These are phyloP conservation scores for Colletotrichum theobromicola DNA, from an alignment of 2,329 filamentous ascomycete genomes.

Conservation along the genomic window DNA sequence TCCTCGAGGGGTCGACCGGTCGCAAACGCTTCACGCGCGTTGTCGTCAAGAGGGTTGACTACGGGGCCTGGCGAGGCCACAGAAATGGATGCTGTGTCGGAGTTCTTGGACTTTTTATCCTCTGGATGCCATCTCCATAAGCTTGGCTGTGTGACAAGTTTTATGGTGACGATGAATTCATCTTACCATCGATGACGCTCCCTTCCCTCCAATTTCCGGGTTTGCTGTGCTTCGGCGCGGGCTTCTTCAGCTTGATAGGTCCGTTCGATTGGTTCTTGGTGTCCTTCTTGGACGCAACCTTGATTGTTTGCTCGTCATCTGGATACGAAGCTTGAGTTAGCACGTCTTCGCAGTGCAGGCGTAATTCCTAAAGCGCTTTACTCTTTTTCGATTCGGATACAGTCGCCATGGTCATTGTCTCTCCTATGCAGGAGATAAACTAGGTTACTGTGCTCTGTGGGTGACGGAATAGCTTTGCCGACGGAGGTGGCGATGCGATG, in stretches of 20 bases:
- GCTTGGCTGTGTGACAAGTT: neutral
- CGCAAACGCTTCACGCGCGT: conserved; percentile 77
- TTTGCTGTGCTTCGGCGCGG: conserved; percentile 65
- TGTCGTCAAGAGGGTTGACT: conserved; percentile 75
- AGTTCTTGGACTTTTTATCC: conserved; percentile 59
- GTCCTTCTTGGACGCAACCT: conserved; percentile 64
- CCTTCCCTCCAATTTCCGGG: conserved; percentile 76
- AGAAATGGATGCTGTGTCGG: conserved; percentile 39
- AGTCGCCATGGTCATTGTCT: conserved; percentile 10
- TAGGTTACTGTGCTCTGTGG: neutral
- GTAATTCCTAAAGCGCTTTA: neutral
- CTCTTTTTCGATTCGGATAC: conserved; percentile 21
- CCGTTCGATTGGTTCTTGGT: conserved; percentile 49
- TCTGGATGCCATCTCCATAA: conserved; percentile 35
- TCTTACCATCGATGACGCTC: conserved; percentile 65
- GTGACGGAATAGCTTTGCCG: neutral
- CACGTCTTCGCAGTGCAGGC: neutral
- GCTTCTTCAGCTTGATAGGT: conserved; percentile 67
- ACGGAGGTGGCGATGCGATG: neutral
- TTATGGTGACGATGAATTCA: neutral
- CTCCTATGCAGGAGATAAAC: neutral
- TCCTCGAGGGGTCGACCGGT: conserved; percentile 85
- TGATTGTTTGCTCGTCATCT: conserved; percentile 66
- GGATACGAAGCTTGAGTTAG: conserved; percentile 1
- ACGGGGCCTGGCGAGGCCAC: conserved; percentile 59